Evolutionary conservation across 192 early-diverging fungal species (phyloP).

Genomic region (Borealophlyctis nickersoniae): DNA sequence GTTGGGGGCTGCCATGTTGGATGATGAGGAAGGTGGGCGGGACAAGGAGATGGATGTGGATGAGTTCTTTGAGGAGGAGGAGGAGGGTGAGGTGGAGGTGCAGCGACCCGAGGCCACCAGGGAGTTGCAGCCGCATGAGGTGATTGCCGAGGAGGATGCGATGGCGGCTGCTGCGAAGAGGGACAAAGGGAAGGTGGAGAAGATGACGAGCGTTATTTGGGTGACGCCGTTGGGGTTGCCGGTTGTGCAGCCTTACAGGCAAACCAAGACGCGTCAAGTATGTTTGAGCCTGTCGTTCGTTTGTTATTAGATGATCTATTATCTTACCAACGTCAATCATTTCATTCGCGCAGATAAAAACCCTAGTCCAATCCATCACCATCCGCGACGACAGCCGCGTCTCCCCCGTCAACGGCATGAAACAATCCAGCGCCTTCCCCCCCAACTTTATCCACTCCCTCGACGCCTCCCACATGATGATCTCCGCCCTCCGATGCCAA

Average conservation of each 20-base stretch:
- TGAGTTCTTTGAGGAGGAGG: background rate
- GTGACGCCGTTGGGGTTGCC: slow-evolving; percentile 92
- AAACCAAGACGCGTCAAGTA: slow-evolving; percentile 53
- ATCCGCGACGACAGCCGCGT: slow-evolving; percentile 66
- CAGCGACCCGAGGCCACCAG: background rate
- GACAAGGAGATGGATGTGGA: background rate
- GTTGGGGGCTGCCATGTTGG: background rate
- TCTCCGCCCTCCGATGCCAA: slow-evolving; percentile 86
- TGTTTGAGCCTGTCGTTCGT: too few relatives aligned
- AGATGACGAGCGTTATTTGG: slow-evolving; percentile 91
- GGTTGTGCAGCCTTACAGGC: slow-evolving; percentile 96
- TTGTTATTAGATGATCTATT: background rate
- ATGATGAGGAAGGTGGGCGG: slow-evolving; percentile 5
- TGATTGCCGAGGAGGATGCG: background rate
- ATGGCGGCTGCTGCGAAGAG: slow-evolving; percentile 14
- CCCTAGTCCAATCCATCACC: slow-evolving; percentile 73
- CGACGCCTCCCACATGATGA: slow-evolving; percentile 96
- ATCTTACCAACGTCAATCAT: too few relatives aligned
- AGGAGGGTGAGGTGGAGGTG: background rate
- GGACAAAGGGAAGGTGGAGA: background rate
- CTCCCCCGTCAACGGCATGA: slow-evolving; percentile 81
- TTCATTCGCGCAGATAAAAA: too few relatives aligned
- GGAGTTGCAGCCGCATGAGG: background rate
- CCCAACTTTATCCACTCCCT: slow-evolving; percentile 98
- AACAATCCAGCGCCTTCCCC: slow-evolving; percentile 95